phyloP scores from a whole-genome alignment of 306 rosid species.

The Acmispon strigosus region DNA sequence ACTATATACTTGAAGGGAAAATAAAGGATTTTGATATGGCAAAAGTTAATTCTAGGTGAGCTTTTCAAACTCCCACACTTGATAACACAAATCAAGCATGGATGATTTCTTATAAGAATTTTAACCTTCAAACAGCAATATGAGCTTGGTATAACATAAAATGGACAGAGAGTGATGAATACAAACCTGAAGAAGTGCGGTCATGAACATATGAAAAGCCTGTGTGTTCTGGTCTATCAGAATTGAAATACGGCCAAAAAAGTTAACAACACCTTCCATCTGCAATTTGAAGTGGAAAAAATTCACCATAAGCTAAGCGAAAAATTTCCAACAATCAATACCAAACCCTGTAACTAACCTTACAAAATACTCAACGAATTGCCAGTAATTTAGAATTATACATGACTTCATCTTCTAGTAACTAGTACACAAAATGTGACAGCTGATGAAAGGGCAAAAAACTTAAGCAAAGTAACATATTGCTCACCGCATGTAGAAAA shows the following conservation, averaged over 20 bases:
- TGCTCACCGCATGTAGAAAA: constrained; percentile 55
- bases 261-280: constrained; percentile 71
- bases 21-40: background rate
- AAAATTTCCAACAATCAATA: background rate
- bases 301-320: background rate
- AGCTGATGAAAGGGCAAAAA: background rate
- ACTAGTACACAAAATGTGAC: background rate
- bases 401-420: background rate
- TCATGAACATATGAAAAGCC: constrained; percentile 81
- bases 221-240: constrained; percentile 80
- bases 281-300: constrained; percentile 20
- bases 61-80: background rate
- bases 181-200: constrained; percentile 75
- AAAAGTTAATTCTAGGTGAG: background rate
- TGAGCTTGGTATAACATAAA: background rate
- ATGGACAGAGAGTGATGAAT: constrained; percentile 6
- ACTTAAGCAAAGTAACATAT: background rate
- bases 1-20: background rate
- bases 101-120: background rate
- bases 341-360: background rate
- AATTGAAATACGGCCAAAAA: constrained; percentile 68
- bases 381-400: background rate
- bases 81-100: constrained; percentile 29
- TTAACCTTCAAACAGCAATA: background rate
- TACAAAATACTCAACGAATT: background rate